phyloP scores from a whole-genome alignment of 192 early-diverging fungal species.

The Entomortierella chlamydospora region DNA sequence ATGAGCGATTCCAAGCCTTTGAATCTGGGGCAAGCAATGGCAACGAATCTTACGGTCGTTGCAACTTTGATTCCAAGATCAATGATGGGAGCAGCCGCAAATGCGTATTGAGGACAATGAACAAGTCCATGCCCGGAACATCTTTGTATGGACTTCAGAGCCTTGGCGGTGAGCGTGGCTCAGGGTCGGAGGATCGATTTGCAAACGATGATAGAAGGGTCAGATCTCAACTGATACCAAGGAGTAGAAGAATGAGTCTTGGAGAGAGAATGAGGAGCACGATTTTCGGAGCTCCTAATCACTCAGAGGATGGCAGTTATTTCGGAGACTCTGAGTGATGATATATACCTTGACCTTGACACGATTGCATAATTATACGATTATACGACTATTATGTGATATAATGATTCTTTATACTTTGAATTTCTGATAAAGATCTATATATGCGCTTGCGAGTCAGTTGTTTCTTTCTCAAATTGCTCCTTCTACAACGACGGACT shows the following conservation, averaged over 20 bases:
- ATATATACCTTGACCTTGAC: no score
- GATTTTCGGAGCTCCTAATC: constrained; percentile 24
- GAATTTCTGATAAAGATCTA: no score
- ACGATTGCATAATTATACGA: no score
- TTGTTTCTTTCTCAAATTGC: background rate
- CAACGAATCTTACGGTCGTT: constrained; percentile 45
- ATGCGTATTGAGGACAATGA: background rate
- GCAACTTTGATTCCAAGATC: constrained; percentile 51
- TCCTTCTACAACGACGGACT: background rate
- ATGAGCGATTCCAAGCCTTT: constrained; percentile 15
- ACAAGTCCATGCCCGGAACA: background rate
- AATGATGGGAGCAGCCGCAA: constrained; percentile 18
- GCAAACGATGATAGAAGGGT: constrained; percentile 1
- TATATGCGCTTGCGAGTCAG: no score
- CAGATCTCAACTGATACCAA: background rate
- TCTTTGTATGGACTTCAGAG: constrained; percentile 29
- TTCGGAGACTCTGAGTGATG: background rate
- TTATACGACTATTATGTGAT: no score
- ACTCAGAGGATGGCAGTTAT: constrained; percentile 43
- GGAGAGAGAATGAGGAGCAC: constrained; percentile 24
- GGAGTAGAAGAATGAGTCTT: constrained; percentile 21
- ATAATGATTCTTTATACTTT: no score
- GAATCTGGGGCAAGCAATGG: constrained; percentile 1
- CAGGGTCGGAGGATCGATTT: constrained; percentile 1
- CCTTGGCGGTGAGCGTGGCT: background rate